Percentiles rank a stretch among this genome's conserved stretches.
phyloP scores from a whole-genome alignment of 2,329 filamentous ascomycete genomes.

The Ophiostoma perfectum region DNA sequence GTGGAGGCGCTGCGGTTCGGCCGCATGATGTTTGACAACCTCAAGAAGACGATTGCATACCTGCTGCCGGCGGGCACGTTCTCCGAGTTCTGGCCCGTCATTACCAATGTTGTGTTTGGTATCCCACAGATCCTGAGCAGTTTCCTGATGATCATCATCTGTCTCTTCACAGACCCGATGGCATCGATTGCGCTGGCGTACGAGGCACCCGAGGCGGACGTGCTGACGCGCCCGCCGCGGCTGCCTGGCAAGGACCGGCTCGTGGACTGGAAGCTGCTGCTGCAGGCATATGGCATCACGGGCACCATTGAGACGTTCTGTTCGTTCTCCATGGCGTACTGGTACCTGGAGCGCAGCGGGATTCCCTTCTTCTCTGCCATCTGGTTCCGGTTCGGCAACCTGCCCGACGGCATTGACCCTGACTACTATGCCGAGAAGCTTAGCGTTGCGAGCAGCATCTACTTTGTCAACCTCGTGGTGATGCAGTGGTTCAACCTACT shows the following conservation, averaged over 20 bases:
- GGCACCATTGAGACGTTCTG: constrained; percentile 57
- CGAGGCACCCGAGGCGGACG: constrained; percentile 70
- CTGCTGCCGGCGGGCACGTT: constrained; percentile 69
- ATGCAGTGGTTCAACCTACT: constrained; percentile 79
- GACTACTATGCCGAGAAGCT: constrained; percentile 52
- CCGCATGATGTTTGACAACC: constrained; percentile 71
- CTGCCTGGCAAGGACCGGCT: constrained; percentile 64
- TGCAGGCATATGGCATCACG: constrained; percentile 67
- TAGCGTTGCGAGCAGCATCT: constrained; percentile 65
- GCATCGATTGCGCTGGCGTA: constrained; percentile 70
- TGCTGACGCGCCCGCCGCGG: constrained; percentile 63
- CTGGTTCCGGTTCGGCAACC: constrained; percentile 62
- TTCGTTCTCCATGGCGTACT: constrained; percentile 61
- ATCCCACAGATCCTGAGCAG: constrained; percentile 67
- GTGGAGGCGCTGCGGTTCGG: constrained; percentile 68
- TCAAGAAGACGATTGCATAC: constrained; percentile 73
- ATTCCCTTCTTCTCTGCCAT: constrained; percentile 52
- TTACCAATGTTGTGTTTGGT: constrained; percentile 67
- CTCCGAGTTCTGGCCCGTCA: constrained; percentile 69
- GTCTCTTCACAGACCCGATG: constrained; percentile 71
- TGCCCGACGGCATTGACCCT: constrained; percentile 46
- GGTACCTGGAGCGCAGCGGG: constrained; percentile 58
- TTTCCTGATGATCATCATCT: constrained; percentile 67
- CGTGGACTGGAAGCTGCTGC: constrained; percentile 66
- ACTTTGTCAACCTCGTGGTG: constrained; percentile 74